Evolutionary conservation across 345 rosid genomes (phyloP).

Genomic region (Boechera retrofracta): DNA sequence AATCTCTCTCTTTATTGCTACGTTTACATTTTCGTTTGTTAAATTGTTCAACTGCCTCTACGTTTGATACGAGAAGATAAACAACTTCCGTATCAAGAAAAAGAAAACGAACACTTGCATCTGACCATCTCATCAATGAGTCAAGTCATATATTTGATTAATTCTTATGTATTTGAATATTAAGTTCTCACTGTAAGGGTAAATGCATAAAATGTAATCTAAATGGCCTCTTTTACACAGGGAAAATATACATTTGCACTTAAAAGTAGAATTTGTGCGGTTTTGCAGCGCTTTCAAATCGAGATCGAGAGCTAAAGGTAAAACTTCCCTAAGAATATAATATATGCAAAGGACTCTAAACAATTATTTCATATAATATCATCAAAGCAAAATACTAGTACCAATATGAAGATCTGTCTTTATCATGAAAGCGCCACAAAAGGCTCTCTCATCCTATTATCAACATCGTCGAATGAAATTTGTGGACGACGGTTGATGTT

Average conservation of each 20-base stretch:
- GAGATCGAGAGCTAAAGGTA: neutral
- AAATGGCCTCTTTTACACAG: neutral
- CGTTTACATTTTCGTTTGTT: constrained; percentile 12
- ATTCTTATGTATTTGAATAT: constrained; percentile 4
- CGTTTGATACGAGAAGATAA: constrained; percentile 41
- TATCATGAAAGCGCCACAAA: constrained; percentile 24
- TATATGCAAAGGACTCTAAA: constrained; percentile 14
- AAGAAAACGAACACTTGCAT: neutral
- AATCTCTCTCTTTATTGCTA: neutral
- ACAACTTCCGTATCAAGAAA: constrained; percentile 23
- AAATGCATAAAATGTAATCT: neutral
- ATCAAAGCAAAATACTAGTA: constrained; percentile 23
- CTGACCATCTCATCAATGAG: constrained; percentile 1
- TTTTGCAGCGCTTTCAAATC: constrained; percentile 6
- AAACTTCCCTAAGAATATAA: neutral
- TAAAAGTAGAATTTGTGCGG: neutral
- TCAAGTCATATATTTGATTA: neutral
- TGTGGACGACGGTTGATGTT: constrained; percentile 26
- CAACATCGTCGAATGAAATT: constrained; percentile 37
- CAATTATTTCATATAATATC: neutral
- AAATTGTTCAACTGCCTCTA: constrained; percentile 35
- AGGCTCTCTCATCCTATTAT: constrained; percentile 21
- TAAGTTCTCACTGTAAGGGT: neutral
- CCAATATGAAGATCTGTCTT: constrained; percentile 19
- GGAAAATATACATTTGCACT: neutral